Evolutionary conservation across 306 rosid species (phyloP).

Genomic region (Sicyos baderoa): DNA sequence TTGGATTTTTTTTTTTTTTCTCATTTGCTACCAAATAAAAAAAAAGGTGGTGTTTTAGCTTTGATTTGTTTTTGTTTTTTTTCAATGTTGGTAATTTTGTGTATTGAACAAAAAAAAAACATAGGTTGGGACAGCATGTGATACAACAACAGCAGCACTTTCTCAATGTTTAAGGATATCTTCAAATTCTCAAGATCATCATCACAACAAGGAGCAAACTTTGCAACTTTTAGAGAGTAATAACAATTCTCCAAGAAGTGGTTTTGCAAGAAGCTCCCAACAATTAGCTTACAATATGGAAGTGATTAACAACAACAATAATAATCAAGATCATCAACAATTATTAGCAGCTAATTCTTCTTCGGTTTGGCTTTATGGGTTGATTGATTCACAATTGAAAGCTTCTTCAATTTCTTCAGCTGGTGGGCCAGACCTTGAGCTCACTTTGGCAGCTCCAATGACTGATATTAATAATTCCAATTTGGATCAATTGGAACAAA

Average conservation of each 20-base stretch:
- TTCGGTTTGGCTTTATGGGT: conserved; percentile 31
- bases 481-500: conserved; percentile 38
- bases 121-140: conserved; percentile 37
- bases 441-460: conserved; percentile 57
- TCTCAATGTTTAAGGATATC: conserved; percentile 10
- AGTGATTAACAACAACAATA: background rate
- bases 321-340: background rate
- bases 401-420: conserved; percentile 29
- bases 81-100: background rate
- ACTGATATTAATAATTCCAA: conserved; percentile 1
- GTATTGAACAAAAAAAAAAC: conserved; percentile 2
- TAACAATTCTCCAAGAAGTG: background rate
- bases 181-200: background rate
- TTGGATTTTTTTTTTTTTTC: background rate
- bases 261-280: conserved; percentile 4
- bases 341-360: background rate
- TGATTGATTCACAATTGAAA: conserved; percentile 31
- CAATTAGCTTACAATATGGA: conserved; percentile 2
- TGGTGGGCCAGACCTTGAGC: conserved; percentile 42
- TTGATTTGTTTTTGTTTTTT: background rate
- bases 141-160: background rate
- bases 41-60: background rate
- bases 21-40: background rate
- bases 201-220: background rate
- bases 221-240: background rate